Evolutionary conservation across 2,329 filamentous ascomycete genomes (phyloP).

Genomic region (Exophiala xenobiotica): DNA sequence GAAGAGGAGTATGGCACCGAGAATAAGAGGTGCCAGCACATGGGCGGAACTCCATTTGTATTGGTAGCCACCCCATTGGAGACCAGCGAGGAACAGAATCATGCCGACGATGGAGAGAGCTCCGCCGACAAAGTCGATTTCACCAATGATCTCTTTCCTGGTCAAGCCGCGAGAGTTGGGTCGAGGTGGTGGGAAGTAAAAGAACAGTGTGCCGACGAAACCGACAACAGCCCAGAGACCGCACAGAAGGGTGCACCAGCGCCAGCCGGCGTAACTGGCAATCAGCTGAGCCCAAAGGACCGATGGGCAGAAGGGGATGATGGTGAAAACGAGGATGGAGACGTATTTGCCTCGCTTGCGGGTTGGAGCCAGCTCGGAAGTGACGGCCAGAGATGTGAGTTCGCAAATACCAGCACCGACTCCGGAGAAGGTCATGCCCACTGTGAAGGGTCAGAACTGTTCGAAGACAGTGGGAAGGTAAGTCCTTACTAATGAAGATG

Average conservation of each 20-base stretch:
- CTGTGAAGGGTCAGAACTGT: constrained; percentile 34
- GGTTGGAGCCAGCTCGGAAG: constrained; percentile 66
- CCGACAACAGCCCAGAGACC: constrained; percentile 45
- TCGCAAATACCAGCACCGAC: constrained; percentile 67
- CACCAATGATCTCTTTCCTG: constrained; percentile 40
- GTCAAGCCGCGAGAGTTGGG: constrained; percentile 35
- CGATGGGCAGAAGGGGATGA: constrained; percentile 62
- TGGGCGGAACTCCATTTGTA: constrained; percentile 48
- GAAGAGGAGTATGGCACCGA: constrained; percentile 43
- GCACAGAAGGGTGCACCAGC: constrained; percentile 45
- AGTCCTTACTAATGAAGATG: constrained; percentile 55
- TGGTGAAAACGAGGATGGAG: constrained; percentile 59
- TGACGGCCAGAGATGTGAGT: constrained; percentile 66
- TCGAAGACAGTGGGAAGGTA: constrained; percentile 2
- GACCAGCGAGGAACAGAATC: constrained; percentile 49
- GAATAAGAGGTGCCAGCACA: constrained; percentile 47
- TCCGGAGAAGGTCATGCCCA: constrained; percentile 59
- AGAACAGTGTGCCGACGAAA: constrained; percentile 42
- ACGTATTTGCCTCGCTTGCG: constrained; percentile 65
- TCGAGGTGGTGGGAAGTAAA: constrained; percentile 48
- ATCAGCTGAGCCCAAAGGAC: constrained; percentile 62
- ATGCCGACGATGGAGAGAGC: constrained; percentile 50
- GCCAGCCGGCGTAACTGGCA: constrained; percentile 45
- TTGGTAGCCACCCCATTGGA: constrained; percentile 51
- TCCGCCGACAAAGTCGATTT: constrained; percentile 53